Conservation (phyloP, 2,329 filamentous ascomycete genomes). For the Cercospora sp. region DNA sequence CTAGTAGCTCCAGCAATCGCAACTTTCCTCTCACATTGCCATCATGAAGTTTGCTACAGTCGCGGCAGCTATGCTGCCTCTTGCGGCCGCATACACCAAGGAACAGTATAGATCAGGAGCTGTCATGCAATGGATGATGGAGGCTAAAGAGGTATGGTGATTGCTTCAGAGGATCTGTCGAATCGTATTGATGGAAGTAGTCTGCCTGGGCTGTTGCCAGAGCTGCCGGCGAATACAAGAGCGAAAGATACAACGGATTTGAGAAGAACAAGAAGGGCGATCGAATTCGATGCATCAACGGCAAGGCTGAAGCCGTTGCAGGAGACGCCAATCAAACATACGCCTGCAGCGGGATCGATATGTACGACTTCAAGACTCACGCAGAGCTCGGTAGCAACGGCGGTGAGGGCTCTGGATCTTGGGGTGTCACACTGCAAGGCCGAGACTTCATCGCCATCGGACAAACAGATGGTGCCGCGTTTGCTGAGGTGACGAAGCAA, state of each 20-base stretch:
- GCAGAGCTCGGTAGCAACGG: constrained; percentile 53
- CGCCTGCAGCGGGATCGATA: constrained; percentile 51
- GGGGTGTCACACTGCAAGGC: constrained; percentile 58
- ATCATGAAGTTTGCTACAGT: constrained; percentile 26
- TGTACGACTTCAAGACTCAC: constrained; percentile 59
- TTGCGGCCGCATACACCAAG: constrained; percentile 23
- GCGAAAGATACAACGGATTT: constrained; percentile 25
- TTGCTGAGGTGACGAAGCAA: constrained; percentile 53
- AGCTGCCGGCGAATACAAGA: constrained; percentile 29
- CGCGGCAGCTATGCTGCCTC: constrained; percentile 22
- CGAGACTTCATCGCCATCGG: constrained; percentile 59
- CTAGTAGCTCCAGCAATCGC: not conserved
- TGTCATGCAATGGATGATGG: constrained; percentile 29
- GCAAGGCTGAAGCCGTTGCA: constrained; percentile 48
- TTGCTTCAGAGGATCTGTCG: not conserved
- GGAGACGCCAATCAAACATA: constrained; percentile 53
- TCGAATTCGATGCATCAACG: constrained; percentile 44
- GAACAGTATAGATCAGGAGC: constrained; percentile 26
- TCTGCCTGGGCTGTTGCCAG: constrained; percentile 29
- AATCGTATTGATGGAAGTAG: constrained; percentile 14
- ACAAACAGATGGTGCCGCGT: constrained; percentile 57
- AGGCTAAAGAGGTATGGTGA: constrained; percentile 24
- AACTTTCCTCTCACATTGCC: not conserved
- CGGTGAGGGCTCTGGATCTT: constrained; percentile 50
- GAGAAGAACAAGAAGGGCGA: constrained; percentile 18